phyloP scores from a whole-genome alignment of 2,329 filamentous ascomycete genomes.

The Ceratocystis variospora region DNA sequence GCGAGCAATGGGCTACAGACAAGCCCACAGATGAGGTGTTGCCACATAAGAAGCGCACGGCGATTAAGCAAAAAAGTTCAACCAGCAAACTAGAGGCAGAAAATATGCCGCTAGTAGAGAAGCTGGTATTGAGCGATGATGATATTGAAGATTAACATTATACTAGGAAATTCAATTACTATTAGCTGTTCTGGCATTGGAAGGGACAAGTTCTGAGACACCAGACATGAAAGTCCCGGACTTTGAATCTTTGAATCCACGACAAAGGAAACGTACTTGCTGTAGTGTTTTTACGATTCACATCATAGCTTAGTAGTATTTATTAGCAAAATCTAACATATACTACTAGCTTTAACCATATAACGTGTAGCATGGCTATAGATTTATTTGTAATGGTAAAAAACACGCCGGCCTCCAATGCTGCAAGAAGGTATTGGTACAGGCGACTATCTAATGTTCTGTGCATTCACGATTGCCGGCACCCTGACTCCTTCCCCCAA shows the following conservation, averaged over 20 bases:
- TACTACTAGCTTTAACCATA: neutral
- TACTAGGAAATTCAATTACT: neutral
- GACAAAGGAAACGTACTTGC: neutral
- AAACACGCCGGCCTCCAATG: neutral
- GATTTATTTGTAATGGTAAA: neutral
- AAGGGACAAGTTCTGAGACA: neutral
- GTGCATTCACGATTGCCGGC: neutral
- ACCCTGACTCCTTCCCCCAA: neutral
- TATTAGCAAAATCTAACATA: neutral
- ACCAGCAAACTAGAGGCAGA: conserved; percentile 27
- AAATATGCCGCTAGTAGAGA: conserved; percentile 38
- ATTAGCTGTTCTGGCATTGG: no score
- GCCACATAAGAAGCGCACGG: conserved; percentile 34
- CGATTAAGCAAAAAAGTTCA: conserved; percentile 26
- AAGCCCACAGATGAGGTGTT: conserved; percentile 41
- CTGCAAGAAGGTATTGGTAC: conserved; percentile 8
- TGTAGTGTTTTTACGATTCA: neutral
- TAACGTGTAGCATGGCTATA: neutral
- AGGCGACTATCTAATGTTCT: neutral
- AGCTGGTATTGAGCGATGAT: conserved; percentile 64
- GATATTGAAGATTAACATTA: conserved; percentile 58
- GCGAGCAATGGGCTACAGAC: conserved; percentile 44
- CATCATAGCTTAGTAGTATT: neutral
- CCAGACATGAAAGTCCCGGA: neutral
- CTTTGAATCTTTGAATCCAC: neutral